A percentile compares a stretch with the other conserved stretches of the same genome.
These are phyloP conservation scores for Nematocida major DNA, from an alignment of 371 early-diverging fungal species.

Conservation along the genomic window DNA sequence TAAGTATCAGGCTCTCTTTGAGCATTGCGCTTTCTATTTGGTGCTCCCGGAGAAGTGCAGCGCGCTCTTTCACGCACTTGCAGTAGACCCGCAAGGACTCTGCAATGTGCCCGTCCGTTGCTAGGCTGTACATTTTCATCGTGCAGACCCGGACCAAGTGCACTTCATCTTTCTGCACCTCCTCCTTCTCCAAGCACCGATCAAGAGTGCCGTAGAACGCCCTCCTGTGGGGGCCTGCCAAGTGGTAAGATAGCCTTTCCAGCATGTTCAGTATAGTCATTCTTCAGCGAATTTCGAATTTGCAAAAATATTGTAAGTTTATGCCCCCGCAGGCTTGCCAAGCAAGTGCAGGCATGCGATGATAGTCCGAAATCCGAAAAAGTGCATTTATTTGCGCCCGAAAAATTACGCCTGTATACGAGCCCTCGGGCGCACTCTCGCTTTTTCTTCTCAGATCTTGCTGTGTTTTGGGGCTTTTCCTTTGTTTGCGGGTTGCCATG, in stretches of 20 bases:
- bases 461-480: no score
- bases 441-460: no score
- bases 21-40: background rate
- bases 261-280: background rate
- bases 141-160: background rate
- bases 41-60: background rate
- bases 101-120: slow-evolving; percentile 8
- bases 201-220: slow-evolving; percentile 3
- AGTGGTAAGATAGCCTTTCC: slow-evolving; percentile 2
- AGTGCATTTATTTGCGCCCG: no score
- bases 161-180: background rate
- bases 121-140: slow-evolving; percentile 19
- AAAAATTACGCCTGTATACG: no score
- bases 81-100: background rate
- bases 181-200: background rate
- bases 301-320: background rate
- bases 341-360: no score
- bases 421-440: no score
- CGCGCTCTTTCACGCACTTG: background rate
- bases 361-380: no score
- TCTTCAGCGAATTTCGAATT: background rate
- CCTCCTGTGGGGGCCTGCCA: slow-evolving; percentile 19
- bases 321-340: background rate
- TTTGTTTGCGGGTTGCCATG: no score
- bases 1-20: background rate